These are phyloP conservation scores for Lycium ferocissimum DNA, from an alignment of 257 asterid species.

Conservation along the genomic window DNA sequence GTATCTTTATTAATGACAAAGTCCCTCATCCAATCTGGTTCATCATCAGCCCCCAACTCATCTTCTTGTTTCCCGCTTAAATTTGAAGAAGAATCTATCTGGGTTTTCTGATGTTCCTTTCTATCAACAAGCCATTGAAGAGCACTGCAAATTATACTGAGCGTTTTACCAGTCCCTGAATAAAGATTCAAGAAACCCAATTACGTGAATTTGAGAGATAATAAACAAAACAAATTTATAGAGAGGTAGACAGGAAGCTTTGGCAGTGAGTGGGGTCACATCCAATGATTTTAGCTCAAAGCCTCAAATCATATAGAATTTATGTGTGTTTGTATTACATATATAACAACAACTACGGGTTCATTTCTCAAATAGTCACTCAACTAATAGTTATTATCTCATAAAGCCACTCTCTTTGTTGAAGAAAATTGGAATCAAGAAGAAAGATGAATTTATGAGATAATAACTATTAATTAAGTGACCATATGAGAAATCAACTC, in stretches of 20 bases:
- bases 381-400: too few species aligned
- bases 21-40: constrained; percentile 91
- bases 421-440: too few species aligned
- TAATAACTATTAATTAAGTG: too few species aligned
- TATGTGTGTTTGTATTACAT: too few species aligned
- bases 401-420: too few species aligned
- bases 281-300: neutral
- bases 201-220: neutral
- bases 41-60: constrained; percentile 54
- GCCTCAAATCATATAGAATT: neutral
- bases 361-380: too few species aligned
- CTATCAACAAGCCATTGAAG: constrained; percentile 91
- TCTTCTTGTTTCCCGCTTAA: constrained; percentile 46
- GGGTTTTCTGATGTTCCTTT: constrained; percentile 46
- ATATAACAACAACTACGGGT: too few species aligned
- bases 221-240: too few species aligned
- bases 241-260: neutral
- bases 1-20: constrained; percentile 60
- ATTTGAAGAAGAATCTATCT: constrained; percentile 27
- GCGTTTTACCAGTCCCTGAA: constrained; percentile 96
- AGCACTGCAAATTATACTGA: constrained; percentile 96
- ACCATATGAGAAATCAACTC: too few species aligned
- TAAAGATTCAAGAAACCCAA: neutral
- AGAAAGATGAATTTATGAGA: too few species aligned
- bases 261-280: neutral